A percentile compares a stretch with the other conserved stretches of the same genome.
These are phyloP conservation scores for Juglanconis sp. DNA, from an alignment of 2,329 filamentous ascomycete genomes.

Conservation along the genomic window DNA sequence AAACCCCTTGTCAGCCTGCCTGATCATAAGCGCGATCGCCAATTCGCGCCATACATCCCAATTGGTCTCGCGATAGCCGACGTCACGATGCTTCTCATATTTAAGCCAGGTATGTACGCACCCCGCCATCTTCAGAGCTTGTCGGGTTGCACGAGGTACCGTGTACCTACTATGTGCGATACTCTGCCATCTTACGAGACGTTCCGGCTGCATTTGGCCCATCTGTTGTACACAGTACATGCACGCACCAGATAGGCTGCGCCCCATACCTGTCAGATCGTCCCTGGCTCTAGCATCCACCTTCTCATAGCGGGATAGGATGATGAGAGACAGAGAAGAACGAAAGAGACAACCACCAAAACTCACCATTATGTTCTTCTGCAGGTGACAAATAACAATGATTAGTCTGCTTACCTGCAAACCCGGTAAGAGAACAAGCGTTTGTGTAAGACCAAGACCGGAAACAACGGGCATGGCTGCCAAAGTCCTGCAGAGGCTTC, in stretches of 20 bases:
- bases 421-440: not conserved
- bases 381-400: constrained; percentile 1
- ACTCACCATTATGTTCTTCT: not conserved
- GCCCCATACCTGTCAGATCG: constrained; percentile 16
- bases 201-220: constrained; percentile 1
- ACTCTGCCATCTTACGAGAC: not conserved
- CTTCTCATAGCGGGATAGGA: constrained; percentile 7
- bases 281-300: constrained; percentile 13
- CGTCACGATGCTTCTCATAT: constrained; percentile 12
- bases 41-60: constrained; percentile 7
- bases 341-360: not conserved
- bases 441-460: not conserved
- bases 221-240: not conserved
- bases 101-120: not conserved
- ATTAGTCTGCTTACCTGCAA: constrained; percentile 5
- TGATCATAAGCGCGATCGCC: constrained; percentile 14
- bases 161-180: not conserved
- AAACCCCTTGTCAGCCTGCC: constrained; percentile 4
- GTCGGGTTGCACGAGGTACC: constrained; percentile 5
- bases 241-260: constrained; percentile 14
- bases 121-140: constrained; percentile 1
- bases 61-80: constrained; percentile 1
- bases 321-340: constrained; percentile 2
- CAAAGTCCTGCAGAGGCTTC: not conserved
- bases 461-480: not conserved